Conservation (phyloP, 495 filamentous ascomycete genomes). For the Geopyxis carbonaria region DNA sequence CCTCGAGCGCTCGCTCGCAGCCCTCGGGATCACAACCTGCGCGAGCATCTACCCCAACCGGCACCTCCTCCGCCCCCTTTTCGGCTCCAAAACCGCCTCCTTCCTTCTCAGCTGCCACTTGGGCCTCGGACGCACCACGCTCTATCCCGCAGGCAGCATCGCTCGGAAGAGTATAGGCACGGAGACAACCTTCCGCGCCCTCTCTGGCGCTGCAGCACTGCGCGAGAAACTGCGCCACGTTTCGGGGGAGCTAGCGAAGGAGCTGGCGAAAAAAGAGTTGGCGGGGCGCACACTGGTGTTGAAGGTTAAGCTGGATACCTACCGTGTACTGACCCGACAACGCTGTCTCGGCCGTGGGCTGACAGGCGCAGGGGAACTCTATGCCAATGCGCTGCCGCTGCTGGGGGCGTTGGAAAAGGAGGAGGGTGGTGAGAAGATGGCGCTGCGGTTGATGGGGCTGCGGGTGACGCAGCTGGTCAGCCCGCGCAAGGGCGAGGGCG, state of each 20-base stretch:
- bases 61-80: conserved; percentile 37
- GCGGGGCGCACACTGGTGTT: conserved; percentile 79
- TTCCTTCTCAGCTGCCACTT: conserved; percentile 75
- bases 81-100: conserved; percentile 73
- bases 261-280: conserved; percentile 59
- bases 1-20: conserved; percentile 78
- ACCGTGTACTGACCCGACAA: conserved; percentile 78
- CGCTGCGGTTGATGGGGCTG: conserved; percentile 76
- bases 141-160: conserved; percentile 76
- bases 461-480: conserved; percentile 73
- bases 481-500: conserved; percentile 51
- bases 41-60: conserved; percentile 57
- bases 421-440: conserved; percentile 44
- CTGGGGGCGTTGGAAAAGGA: conserved; percentile 73
- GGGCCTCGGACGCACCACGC: conserved; percentile 70
- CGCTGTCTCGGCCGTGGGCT: conserved; percentile 55
- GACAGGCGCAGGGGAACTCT: conserved; percentile 60
- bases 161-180: conserved; percentile 90
- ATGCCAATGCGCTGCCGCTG: conserved; percentile 66
- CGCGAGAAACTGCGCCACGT: conserved; percentile 59
- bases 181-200: conserved; percentile 78
- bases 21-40: conserved; percentile 75
- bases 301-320: conserved; percentile 89
- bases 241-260: conserved; percentile 78
- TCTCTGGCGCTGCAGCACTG: conserved; percentile 48